Conservation (phyloP, 768 basidiomycete species). For the Russula foetens region DNA sequence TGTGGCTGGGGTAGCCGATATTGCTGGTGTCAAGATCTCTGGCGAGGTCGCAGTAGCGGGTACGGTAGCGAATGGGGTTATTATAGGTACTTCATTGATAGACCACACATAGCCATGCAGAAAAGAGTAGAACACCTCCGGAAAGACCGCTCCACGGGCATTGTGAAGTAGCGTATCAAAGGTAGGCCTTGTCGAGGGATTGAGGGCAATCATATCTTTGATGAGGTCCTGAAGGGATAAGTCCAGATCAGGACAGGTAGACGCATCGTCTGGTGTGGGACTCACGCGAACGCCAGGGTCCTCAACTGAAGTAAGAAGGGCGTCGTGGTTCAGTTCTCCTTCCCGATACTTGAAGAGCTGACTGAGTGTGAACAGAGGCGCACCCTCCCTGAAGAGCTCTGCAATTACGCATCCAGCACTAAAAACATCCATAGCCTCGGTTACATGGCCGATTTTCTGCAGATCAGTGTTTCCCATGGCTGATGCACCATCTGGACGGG, state of each 20-base stretch:
- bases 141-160: slow-evolving; percentile 74
- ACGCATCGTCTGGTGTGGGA: slow-evolving; percentile 18
- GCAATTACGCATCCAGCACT: slow-evolving; percentile 92
- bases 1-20: slow-evolving; percentile 14
- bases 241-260: slow-evolving; percentile 2
- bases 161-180: slow-evolving; percentile 73
- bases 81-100: slow-evolving; percentile 56
- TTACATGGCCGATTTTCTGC: slow-evolving; percentile 72
- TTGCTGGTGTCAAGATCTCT: slow-evolving; percentile 2
- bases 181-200: slow-evolving; percentile 67
- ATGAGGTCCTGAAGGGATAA: slow-evolving; percentile 57
- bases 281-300: slow-evolving; percentile 76
- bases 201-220: slow-evolving; percentile 81
- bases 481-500: slow-evolving; percentile 37
- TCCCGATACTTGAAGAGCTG: slow-evolving; percentile 92
- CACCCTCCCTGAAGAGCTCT: slow-evolving; percentile 92
- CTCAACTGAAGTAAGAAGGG: slow-evolving; percentile 63
- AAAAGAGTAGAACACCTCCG: slow-evolving; percentile 92
- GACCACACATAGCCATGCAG: slow-evolving; percentile 83
- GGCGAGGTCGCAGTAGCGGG: neutral
- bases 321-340: slow-evolving; percentile 72
- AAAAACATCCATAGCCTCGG: slow-evolving; percentile 97
- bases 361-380: slow-evolving; percentile 86
- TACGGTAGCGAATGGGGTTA: slow-evolving; percentile 32
- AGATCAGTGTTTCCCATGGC: slow-evolving; percentile 35